Evolutionary conservation across 305 asterid species (phyloP).

Genomic region (Solanum hybrid): DNA sequence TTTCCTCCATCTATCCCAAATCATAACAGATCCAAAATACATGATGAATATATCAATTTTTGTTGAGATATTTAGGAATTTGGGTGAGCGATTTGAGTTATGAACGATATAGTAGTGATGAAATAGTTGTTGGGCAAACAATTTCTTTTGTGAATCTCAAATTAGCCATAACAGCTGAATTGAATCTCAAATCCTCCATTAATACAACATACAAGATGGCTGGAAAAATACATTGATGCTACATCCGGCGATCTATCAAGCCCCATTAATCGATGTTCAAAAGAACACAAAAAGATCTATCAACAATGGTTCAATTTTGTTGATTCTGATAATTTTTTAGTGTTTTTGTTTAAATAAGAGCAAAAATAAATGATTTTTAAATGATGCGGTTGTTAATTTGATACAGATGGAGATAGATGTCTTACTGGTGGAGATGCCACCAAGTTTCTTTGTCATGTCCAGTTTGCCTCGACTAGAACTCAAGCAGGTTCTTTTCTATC

Average conservation of each 20-base stretch:
- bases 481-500: conserved; percentile 34
- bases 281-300: conserved; percentile 68
- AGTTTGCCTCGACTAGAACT: conserved; percentile 78
- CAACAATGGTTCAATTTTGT: conserved; percentile 66
- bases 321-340: conserved; percentile 48
- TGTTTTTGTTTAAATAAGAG: not conserved
- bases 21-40: no score
- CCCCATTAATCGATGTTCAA: conserved; percentile 67
- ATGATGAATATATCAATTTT: no score
- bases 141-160: no score
- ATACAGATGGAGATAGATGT: conserved; percentile 78
- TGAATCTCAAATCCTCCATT: no score
- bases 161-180: no score
- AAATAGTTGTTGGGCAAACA: no score
- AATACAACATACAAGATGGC: no score
- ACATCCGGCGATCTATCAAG: conserved; percentile 15
- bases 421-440: conserved; percentile 67
- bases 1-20: no score
- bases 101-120: no score
- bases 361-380: not conserved
- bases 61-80: no score
- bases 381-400: not conserved
- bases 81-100: no score
- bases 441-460: conserved; percentile 66
- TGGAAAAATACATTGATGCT: no score